Base-by-base conservation (phyloP, 2,329 filamentous ascomycete genomes). In the Aspergillus sp. region DNA sequence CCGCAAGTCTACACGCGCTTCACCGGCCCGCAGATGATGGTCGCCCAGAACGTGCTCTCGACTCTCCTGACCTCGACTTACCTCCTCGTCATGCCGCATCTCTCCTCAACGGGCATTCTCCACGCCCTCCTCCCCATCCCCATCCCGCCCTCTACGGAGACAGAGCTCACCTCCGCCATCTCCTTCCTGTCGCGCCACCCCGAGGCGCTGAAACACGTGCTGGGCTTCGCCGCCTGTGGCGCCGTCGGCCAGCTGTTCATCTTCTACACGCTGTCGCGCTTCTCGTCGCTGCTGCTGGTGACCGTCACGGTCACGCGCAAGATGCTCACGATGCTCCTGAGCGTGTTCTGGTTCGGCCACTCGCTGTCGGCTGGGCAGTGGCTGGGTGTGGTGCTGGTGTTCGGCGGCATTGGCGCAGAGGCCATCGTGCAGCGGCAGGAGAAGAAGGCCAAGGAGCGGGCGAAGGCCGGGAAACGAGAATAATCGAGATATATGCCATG, bases 251-350 rank as follows among this genome's bases (percentile, higher is more conserved):
- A 99, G 73, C 85, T 99, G 11, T 99, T 99, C 66, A 97, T 99
- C 61, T 96, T 96, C 79, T 92, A 95, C 74, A 97, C 94, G 0
- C 82, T 99, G 5, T 88, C 91, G 13, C 90, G 89, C 46, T 99
- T 97, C 76, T 94, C 89, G 9, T 94, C 88, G 9, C 82, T 99
- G 45, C 81, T 97, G 47, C 84, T 99, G 46, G 93, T 97, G 41
- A 97, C 94, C 4, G 92, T 99, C 2, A 99, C 91, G 2, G 94
- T 99, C 43, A 99, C 94, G 43, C 83, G 94, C 67, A 99, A 99
- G 78, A 99, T 99, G 94, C 83, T 97, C 70, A 97, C 93, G 60
- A 99, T 99, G 94, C 90, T 97, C 54, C 80, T 97, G 47, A 96
- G 90, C 49, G 94, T 99, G 24, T 79, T 97, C 55, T 91, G 90